phyloP scores from a whole-genome alignment of 768 basidiomycete species.

The Lyophyllum semitale region DNA sequence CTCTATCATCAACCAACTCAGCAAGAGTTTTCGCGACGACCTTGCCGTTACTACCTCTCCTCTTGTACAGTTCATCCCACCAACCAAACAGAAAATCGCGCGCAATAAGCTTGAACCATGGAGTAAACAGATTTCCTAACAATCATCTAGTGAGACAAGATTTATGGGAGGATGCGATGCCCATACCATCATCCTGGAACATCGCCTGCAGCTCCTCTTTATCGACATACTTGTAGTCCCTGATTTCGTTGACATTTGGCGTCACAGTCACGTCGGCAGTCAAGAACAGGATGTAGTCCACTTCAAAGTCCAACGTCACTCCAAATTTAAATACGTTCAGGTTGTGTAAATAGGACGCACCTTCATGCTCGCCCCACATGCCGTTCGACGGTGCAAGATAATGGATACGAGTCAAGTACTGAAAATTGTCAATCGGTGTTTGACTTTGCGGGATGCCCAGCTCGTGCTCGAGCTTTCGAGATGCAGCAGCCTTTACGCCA shows the following conservation, averaged over 20 bases:
- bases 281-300: conserved; percentile 97
- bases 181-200: conserved; percentile 79
- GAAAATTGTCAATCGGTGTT: conserved; percentile 82
- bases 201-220: conserved; percentile 88
- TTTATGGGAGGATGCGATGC: not conserved
- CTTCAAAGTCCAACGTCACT: conserved; percentile 40
- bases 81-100: conserved; percentile 96
- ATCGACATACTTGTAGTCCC: conserved; percentile 87
- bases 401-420: conserved; percentile 95
- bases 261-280: conserved; percentile 84
- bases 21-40: conserved; percentile 65
- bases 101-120: conserved; percentile 99
- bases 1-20: conserved; percentile 71
- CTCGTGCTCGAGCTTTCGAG: conserved; percentile 95
- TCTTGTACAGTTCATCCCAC: conserved; percentile 89
- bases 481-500: conserved; percentile 89
- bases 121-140: conserved; percentile 87
- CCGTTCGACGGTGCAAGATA: conserved; percentile 94
- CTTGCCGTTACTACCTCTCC: conserved; percentile 55
- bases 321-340: not conserved
- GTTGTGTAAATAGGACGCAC: conserved; percentile 39
- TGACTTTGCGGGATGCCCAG: conserved; percentile 85
- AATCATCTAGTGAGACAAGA: not conserved
- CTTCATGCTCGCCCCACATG: conserved; percentile 98
- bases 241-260: conserved; percentile 89